Evolutionary conservation across 2,329 filamentous ascomycete genomes (phyloP).

Genomic region (Hypoxylon sp.): DNA sequence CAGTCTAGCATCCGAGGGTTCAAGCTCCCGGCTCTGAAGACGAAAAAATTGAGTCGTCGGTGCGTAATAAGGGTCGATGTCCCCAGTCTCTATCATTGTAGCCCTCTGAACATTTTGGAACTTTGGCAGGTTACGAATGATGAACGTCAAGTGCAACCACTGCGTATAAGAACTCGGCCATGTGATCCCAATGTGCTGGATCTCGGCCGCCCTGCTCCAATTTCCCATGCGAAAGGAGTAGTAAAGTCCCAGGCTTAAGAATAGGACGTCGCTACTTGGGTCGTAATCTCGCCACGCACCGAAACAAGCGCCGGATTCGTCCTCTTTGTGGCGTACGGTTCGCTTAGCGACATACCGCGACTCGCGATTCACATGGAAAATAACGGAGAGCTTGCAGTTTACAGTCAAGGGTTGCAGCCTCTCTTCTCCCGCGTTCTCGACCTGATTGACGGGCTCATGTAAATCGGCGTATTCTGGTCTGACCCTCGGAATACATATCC

Average conservation of each 20-base stretch:
- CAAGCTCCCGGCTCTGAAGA: neutral
- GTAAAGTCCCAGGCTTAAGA: neutral
- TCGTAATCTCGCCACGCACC: constrained; percentile 10
- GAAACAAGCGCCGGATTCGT: constrained; percentile 7
- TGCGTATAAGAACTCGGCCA: neutral
- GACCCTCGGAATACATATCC: constrained; percentile 14
- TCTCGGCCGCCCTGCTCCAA: neutral
- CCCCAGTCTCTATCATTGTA: neutral
- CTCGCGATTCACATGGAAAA: constrained; percentile 17
- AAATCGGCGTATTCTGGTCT: neutral
- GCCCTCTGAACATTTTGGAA: neutral
- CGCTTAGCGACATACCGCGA: constrained; percentile 9
- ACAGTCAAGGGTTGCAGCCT: constrained; percentile 8
- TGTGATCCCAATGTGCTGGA: constrained; percentile 5
- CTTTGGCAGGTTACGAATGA: neutral
- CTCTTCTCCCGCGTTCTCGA: neutral
- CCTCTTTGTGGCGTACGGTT: neutral
- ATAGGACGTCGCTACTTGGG: constrained; percentile 10
- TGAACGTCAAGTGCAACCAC: neutral
- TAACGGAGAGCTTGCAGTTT: neutral
- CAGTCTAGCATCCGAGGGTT: neutral
- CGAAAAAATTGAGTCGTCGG: neutral
- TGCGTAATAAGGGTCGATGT: neutral
- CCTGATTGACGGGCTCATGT: neutral
- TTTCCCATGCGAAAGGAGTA: neutral